These are phyloP conservation scores for Colletotrichum sp. DNA, from an alignment of 2,329 filamentous ascomycete genomes.

Conservation along the genomic window DNA sequence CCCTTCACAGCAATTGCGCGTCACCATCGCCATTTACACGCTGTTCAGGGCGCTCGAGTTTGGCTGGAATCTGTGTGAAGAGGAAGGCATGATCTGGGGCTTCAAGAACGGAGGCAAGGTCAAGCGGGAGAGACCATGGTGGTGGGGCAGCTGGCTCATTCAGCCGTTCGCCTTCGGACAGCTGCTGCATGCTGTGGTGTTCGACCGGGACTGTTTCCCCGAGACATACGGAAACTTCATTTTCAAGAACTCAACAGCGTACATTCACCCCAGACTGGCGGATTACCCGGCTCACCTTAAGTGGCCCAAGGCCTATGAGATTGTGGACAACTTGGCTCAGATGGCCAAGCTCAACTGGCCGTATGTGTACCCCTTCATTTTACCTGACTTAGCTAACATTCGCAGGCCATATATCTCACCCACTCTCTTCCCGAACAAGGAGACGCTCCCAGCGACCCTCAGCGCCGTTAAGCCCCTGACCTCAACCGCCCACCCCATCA, in stretches of 20 bases:
- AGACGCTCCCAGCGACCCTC: conserved; percentile 71
- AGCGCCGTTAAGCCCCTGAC: conserved; percentile 76
- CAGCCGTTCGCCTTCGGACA: conserved; percentile 80
- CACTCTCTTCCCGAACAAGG: conserved; percentile 79
- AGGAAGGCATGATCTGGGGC: conserved; percentile 72
- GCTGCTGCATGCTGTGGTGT: conserved; percentile 76
- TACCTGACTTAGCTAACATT: conserved; percentile 20
- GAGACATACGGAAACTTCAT: conserved; percentile 53
- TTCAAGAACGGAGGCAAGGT: conserved; percentile 56
- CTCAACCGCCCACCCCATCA: conserved; percentile 84
- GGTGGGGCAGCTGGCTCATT: conserved; percentile 85
- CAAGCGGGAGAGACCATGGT: conserved; percentile 73
- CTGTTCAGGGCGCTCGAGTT: conserved; percentile 86
- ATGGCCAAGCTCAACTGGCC: conserved; percentile 88
- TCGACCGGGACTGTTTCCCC: conserved; percentile 77
- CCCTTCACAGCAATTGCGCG: conserved; percentile 68
- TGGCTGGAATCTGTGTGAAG: conserved; percentile 82
- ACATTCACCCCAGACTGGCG: conserved; percentile 75
- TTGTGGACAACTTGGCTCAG: conserved; percentile 80
- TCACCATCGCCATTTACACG: conserved; percentile 82
- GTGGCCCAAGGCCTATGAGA: conserved; percentile 79
- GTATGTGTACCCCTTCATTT: conserved; percentile 51
- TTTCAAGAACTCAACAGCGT: conserved; percentile 78
- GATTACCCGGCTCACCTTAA: conserved; percentile 68
- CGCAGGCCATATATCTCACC: conserved; percentile 78